phyloP scores from a whole-genome alignment of 495 filamentous ascomycete genomes.

The Daldinia concentrica region DNA sequence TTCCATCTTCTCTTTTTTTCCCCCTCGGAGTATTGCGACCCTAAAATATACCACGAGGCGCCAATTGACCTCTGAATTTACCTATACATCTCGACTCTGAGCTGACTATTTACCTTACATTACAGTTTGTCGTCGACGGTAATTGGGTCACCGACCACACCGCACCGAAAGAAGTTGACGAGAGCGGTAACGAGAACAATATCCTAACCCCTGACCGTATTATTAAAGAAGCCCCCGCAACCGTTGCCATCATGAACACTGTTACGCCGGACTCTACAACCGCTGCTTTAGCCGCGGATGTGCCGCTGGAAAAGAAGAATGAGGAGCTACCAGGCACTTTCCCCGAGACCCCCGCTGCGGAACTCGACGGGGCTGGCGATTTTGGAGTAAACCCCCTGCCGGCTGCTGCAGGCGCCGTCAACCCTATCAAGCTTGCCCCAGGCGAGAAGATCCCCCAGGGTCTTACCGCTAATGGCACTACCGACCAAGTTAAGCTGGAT shows the following conservation, averaged over 20 bases:
- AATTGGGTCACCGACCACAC: constrained; percentile 83
- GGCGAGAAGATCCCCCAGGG: constrained; percentile 79
- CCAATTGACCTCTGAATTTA: constrained; percentile 4
- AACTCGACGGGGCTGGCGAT: constrained; percentile 53
- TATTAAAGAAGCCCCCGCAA: constrained; percentile 52
- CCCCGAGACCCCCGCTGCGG: constrained; percentile 73
- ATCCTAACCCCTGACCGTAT: constrained; percentile 80
- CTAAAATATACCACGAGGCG: constrained; percentile 20
- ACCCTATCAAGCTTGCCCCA: constrained; percentile 81
- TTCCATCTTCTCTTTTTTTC: constrained; percentile 8
- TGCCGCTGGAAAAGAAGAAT: constrained; percentile 46
- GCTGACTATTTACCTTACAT: constrained; percentile 24
- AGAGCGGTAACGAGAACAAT: constrained; percentile 85
- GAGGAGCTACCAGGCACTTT: constrained; percentile 76
- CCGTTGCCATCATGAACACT: constrained; percentile 62
- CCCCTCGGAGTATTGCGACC: not conserved
- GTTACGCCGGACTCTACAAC: constrained; percentile 50
- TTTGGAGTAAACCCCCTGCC: constrained; percentile 79
- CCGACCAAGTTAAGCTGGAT: constrained; percentile 75
- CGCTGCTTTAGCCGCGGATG: constrained; percentile 48
- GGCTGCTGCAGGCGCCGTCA: constrained; percentile 77
- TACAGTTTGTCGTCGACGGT: constrained; percentile 91
- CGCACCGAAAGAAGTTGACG: constrained; percentile 81
- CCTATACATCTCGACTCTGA: constrained; percentile 7
- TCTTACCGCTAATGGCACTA: constrained; percentile 63